Base-by-base conservation (phyloP, 2,329 filamentous ascomycete genomes). In the Chrysoporthe cubensis region DNA sequence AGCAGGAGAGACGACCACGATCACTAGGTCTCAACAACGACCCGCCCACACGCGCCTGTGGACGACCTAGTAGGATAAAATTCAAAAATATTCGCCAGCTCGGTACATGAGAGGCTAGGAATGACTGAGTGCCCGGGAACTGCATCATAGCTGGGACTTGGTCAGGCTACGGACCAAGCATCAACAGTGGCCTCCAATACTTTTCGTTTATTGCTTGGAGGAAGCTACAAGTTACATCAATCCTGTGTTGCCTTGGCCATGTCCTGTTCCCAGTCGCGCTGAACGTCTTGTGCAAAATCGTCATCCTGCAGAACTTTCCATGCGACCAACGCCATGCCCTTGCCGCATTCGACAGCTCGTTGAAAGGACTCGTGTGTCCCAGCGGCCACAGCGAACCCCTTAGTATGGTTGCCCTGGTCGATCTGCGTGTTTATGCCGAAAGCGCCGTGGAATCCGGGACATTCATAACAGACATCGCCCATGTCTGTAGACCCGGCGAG, bases 391-490 rank as follows among this genome's bases (percentile, higher is more conserved):
- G 80, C 76, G 70, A 82, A 83, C 9, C 77, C 74, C 21, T 77
- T 78, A 0, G 80, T 83, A 70, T 83, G 81, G 69, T 82, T 83
- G 42, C 79, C 77, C 56, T 73, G 72, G 69, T 76, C 76, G 69
- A 71, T 69, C 16, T 77, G 73, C 0, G 76, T 75, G 4, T 73
- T 74, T 61, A 83, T 82, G 26, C 76, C 77, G 69, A 83, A 82
- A 11, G 77, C 76, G 0, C 79, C 80, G 64, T 82, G 80, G 70
- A 82, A 82, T 0, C 79, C 80, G 1, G 81, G 80, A 14, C 81
- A 78, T 37, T 76, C 78, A 64, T 83, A 82, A 16, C 79, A 81
- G 4, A 83, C 79, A 67, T 83, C 79, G 1, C 81, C 81, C 81
- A 76, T 78, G 56, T 78, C 77, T 7, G 77, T 78, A 42, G 76